Evolutionary conservation across 345 rosid genomes (phyloP).

Genomic region (Eucalyptus marginata): DNA sequence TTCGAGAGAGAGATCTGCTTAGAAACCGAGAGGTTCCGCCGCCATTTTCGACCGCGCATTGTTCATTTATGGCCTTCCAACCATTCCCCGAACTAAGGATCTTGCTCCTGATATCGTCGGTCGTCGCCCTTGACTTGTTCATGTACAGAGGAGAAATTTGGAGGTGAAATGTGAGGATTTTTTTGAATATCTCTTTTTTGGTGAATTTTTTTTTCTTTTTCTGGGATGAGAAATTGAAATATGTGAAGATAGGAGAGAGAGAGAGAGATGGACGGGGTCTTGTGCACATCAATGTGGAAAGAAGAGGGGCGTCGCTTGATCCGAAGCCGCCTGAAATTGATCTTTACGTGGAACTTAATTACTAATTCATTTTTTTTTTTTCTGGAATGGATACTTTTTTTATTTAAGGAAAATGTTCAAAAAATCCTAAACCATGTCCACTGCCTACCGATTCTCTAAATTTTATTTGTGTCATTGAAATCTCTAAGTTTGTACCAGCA

Average conservation of each 20-base stretch:
- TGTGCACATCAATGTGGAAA: not conserved
- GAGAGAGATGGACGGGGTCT: not conserved
- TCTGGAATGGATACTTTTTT: not conserved
- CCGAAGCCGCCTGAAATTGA: not conserved
- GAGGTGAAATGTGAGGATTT: not conserved
- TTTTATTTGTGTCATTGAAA: not conserved
- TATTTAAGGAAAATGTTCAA: not conserved
- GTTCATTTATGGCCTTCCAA: not conserved
- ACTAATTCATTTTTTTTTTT: not conserved
- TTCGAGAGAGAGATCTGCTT: not conserved
- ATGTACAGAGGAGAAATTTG: not conserved
- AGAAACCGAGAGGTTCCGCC: not conserved
- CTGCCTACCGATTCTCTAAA: not conserved
- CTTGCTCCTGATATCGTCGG: accelerated
- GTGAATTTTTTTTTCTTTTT: not conserved
- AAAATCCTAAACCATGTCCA: not conserved
- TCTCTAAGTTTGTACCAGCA: not conserved
- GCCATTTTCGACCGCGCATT: accelerated
- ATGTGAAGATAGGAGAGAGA: not conserved
- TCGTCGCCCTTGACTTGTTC: not conserved
- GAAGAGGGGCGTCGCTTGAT: not conserved
- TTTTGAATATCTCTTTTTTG: too few relatives aligned
- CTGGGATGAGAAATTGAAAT: not conserved
- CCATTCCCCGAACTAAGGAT: not conserved
- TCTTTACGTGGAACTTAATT: not conserved